Base-by-base conservation (phyloP, 495 filamentous ascomycete species). In the Penicillium coffeae region DNA sequence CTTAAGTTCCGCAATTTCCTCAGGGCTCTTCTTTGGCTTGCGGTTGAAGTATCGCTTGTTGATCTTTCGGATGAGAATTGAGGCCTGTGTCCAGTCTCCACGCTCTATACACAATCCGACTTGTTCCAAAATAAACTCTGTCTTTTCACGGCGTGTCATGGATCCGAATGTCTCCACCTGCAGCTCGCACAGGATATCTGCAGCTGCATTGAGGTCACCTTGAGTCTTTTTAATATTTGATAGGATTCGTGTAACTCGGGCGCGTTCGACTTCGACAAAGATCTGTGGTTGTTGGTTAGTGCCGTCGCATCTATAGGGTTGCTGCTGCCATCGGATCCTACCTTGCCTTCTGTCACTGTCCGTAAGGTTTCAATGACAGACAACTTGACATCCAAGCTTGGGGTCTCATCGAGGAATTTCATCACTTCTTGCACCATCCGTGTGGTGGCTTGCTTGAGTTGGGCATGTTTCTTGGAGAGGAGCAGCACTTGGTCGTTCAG, bases 101-200 rank as follows among this genome's bases (percentile, higher is more conserved):
- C 84, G 90, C 72, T 97, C 88, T 62, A 98, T 96, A 75, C 93
- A 96, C 42, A 97, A 75, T 10, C 84, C 81, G 40, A 98, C 92
- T 70, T 98, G 93, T 61, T 92, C 89, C 40, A 98, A 77, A 56
- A 98, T 97, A 64, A 98, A 97, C 58, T 96, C 93, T 10, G 88
- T 92, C 85, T 98, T 98, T 66, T 98, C 93, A 51, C 94, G 83
- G 56, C 92, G 78, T 37, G 88, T 85, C 93, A 98, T 98, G 33
- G 93, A 97, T 15, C 93, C 93, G 59, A 98, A 98, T 1, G 93
- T 98, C 76, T 98, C 93, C 14, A 98, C 93, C 66, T 98, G 93
- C 46, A 98, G 78, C 73, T 98, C 93, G 70, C 93, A 98, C 18
- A 98, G 79, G 45, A 89, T 93, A 55, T 95, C 91, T 50, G 88